These are phyloP conservation scores for Coemansia nantahalensis DNA, from an alignment of 192 early-diverging fungal species.

Conservation along the genomic window DNA sequence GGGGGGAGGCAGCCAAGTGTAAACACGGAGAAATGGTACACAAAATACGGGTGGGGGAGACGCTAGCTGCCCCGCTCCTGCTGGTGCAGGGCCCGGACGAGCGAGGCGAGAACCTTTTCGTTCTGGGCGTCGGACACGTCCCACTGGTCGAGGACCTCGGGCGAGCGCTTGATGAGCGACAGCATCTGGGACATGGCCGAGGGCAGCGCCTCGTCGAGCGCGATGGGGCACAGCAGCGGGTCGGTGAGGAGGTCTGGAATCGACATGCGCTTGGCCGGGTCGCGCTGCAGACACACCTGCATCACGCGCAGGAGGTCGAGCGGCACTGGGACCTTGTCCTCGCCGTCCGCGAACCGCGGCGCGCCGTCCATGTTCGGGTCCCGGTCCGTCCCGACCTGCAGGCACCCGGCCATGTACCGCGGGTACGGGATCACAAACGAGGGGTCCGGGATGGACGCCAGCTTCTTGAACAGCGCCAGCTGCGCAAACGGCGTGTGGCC, in stretches of 20 bases:
- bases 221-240: conserved; percentile 57
- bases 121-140: conserved; percentile 40
- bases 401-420: conserved; percentile 37
- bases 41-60: not conserved
- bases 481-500: conserved; percentile 80
- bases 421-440: conserved; percentile 66
- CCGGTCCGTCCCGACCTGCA: conserved; percentile 25
- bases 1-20: no score
- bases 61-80: conserved; percentile 20
- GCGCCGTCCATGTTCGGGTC: conserved; percentile 28
- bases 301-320: conserved; percentile 60
- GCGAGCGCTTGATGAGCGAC: conserved; percentile 35
- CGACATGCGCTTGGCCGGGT: conserved; percentile 62
- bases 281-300: conserved; percentile 65
- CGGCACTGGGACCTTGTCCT: conserved; percentile 43
- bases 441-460: conserved; percentile 71
- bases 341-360: conserved; percentile 11
- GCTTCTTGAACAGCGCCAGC: conserved; percentile 62
- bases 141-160: conserved; percentile 47
- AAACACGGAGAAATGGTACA: conserved; percentile 1
- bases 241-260: conserved; percentile 69
- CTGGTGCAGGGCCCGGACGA: conserved; percentile 20
- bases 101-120: conserved; percentile 24
- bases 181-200: conserved; percentile 44
- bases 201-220: conserved; percentile 36